phyloP scores from a whole-genome alignment of 1,284 basidiomycete genomes.

The Cerrena zonata region DNA sequence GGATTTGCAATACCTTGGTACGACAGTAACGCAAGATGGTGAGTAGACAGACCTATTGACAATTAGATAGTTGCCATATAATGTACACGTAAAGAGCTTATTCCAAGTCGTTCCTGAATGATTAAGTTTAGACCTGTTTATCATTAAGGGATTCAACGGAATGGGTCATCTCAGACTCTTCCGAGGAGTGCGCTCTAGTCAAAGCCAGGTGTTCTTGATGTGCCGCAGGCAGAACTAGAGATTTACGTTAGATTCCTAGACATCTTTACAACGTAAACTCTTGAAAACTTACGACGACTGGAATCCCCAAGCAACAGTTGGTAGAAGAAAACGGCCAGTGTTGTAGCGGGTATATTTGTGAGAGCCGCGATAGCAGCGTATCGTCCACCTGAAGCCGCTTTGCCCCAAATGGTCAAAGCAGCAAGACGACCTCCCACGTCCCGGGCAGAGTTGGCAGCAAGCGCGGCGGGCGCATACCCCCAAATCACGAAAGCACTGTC shows the following conservation, averaged over 20 bases:
- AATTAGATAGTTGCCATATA: neutral
- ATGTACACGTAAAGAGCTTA: neutral
- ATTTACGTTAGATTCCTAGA: neutral
- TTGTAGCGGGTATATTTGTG: conserved; percentile 58
- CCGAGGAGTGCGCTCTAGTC: neutral
- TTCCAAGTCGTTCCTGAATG: neutral
- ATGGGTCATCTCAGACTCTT: neutral
- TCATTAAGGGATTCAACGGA: neutral
- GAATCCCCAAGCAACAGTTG: conserved; percentile 52
- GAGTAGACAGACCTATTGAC: neutral
- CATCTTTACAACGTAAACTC: too few species aligned
- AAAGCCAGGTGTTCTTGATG: neutral
- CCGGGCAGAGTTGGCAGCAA: conserved; percentile 60
- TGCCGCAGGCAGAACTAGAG: neutral
- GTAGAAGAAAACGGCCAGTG: conserved; percentile 47
- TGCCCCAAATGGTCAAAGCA: conserved; percentile 55
- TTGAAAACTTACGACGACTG: conserved; percentile 38
- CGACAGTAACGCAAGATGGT: too few species aligned
- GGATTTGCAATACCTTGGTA: too few species aligned
- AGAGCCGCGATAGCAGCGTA: conserved; percentile 63
- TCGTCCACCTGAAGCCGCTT: conserved; percentile 43
- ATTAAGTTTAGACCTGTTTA: neutral
- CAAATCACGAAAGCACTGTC: neutral
- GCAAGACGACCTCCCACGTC: conserved; percentile 60
- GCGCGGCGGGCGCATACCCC: conserved; percentile 40